These are phyloP conservation scores for Thyridium curvatum DNA, from an alignment of 2,329 filamentous ascomycete genomes.

Conservation along the genomic window DNA sequence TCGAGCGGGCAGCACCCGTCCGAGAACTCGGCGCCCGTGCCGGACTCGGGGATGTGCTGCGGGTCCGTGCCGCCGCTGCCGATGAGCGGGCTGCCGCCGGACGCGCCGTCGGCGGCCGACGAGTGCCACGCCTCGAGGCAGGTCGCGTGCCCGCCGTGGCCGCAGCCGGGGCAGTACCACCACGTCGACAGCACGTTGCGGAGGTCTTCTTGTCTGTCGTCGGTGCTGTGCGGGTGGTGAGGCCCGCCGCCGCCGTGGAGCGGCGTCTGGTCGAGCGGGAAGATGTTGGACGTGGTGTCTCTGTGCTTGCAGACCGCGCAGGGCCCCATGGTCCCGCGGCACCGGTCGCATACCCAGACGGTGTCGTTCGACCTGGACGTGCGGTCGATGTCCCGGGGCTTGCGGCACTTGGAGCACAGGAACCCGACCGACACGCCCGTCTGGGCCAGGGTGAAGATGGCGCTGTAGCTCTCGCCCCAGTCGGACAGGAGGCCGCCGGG, in stretches of 20 bases:
- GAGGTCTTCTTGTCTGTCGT: slow-evolving; percentile 12
- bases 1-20: slow-evolving; percentile 59
- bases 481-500: slow-evolving; percentile 36
- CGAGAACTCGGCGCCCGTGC: slow-evolving; percentile 27
- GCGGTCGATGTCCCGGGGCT: slow-evolving; percentile 48
- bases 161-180: slow-evolving; percentile 59
- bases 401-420: slow-evolving; percentile 49
- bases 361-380: slow-evolving; percentile 29
- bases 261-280: slow-evolving; percentile 8
- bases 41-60: slow-evolving; percentile 10
- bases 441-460: slow-evolving; percentile 48
- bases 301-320: slow-evolving; percentile 55
- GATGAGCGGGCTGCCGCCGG: slow-evolving; percentile 6
- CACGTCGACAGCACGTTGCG: slow-evolving; percentile 37
- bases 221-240: slow-evolving; percentile 14
- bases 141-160: slow-evolving; percentile 55
- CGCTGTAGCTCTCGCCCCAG: slow-evolving; percentile 49
- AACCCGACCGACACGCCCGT: slow-evolving; percentile 47
- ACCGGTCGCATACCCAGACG: slow-evolving; percentile 55
- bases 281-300: slow-evolving; percentile 33
- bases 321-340: slow-evolving; percentile 42
- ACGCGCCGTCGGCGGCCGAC: not conserved
- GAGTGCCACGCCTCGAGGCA: slow-evolving; percentile 55
- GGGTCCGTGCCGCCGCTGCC: too few species aligned
- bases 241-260: not conserved